phyloP scores from a whole-genome alignment of 2,329 filamentous ascomycete genomes.

The Rosellinia necatrix region DNA sequence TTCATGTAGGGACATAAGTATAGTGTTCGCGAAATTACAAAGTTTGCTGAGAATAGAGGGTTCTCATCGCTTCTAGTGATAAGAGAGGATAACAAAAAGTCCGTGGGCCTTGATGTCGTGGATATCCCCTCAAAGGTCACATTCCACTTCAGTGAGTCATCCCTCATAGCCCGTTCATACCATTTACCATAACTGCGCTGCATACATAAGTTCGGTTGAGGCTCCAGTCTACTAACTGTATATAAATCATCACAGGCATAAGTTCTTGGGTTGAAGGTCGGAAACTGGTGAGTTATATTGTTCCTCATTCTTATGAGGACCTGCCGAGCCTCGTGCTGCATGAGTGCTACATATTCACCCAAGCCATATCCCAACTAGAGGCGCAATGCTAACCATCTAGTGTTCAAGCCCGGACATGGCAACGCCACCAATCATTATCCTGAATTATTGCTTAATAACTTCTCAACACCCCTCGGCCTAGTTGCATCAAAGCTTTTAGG shows the following conservation, averaged over 20 bases:
- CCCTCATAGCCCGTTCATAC: background rate
- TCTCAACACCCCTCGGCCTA: conserved; percentile 88
- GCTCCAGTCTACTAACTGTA: conserved; percentile 3
- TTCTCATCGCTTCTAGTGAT: conserved; percentile 86
- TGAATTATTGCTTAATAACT: conserved; percentile 87
- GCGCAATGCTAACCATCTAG: background rate
- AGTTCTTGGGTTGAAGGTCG: conserved; percentile 78
- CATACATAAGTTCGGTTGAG: background rate
- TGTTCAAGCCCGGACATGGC: conserved; percentile 70
- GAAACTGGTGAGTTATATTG: conserved; percentile 57
- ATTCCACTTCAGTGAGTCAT: conserved; percentile 74
- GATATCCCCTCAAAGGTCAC: conserved; percentile 85
- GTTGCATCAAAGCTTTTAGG: conserved; percentile 86
- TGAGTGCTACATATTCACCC: background rate
- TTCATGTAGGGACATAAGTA: conserved; percentile 72
- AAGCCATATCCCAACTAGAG: background rate
- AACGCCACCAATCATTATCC: conserved; percentile 89
- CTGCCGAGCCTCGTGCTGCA: too few relatives aligned
- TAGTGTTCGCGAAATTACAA: conserved; percentile 85
- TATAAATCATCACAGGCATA: conserved; percentile 43
- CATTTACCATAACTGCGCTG: background rate
- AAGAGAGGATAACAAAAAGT: conserved; percentile 86
- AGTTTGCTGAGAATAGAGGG: conserved; percentile 79
- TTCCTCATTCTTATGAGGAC: background rate
- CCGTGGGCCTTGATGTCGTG: conserved; percentile 80